Evolutionary conservation across 257 asterid genomes (phyloP).

Genomic region (Solanum chilense): DNA sequence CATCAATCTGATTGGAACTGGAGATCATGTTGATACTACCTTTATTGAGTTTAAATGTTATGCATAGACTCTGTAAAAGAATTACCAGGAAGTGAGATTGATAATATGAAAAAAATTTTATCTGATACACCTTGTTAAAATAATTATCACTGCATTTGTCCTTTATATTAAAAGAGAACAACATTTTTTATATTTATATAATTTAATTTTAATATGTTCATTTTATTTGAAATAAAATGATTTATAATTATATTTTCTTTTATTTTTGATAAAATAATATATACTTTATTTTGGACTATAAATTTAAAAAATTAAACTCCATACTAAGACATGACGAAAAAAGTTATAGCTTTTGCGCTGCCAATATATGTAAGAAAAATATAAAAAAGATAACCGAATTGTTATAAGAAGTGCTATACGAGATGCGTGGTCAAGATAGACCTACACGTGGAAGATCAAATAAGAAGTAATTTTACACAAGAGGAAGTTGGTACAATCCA

Average conservation of each 20-base stretch:
- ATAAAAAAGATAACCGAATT: no score
- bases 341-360: background rate
- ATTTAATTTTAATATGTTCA: no score
- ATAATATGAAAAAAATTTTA: no score
- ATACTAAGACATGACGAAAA: fast-evolving
- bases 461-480: background rate
- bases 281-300: no score
- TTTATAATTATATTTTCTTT: no score
- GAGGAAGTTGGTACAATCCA: background rate
- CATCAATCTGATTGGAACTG: background rate
- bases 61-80: background rate
- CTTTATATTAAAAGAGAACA: no score
- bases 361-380: background rate
- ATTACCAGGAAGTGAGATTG: background rate
- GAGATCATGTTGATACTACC: background rate
- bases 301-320: no score
- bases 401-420: background rate
- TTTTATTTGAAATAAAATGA: no score
- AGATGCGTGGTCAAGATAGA: background rate
- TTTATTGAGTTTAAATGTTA: background rate
- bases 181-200: no score
- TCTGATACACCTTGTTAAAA: background rate
- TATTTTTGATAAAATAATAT: no score
- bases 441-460: background rate
- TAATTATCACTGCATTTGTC: no score